Conservation (phyloP, 2,329 filamentous ascomycete species). For the Arachnomyces sp. region DNA sequence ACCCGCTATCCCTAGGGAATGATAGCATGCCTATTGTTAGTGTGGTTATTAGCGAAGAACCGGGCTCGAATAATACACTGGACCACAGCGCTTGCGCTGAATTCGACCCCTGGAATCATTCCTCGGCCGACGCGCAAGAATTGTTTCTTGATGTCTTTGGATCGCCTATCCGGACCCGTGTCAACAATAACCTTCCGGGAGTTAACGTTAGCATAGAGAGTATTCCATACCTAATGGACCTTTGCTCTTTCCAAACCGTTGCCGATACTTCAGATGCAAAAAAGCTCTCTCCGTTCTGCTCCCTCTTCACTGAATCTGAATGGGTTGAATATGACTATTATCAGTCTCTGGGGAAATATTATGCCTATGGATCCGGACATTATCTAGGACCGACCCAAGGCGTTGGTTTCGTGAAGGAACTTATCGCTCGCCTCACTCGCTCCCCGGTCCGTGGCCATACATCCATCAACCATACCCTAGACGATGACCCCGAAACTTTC, state of each 20-base stretch:
- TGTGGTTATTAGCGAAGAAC: constrained; percentile 60
- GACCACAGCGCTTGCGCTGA: constrained; percentile 63
- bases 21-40: constrained; percentile 50
- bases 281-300: constrained; percentile 63
- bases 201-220: constrained; percentile 57
- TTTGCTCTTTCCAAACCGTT: constrained; percentile 82
- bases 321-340: constrained; percentile 78
- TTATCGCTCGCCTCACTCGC: constrained; percentile 70
- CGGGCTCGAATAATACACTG: constrained; percentile 70
- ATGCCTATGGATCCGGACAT: constrained; percentile 70
- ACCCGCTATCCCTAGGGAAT: constrained; percentile 32
- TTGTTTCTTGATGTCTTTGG: constrained; percentile 59
- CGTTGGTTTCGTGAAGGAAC: constrained; percentile 80
- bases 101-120: constrained; percentile 56
- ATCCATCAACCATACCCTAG: constrained; percentile 69
- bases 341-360: constrained; percentile 74
- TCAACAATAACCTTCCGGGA: constrained; percentile 63
- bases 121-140: constrained; percentile 31
- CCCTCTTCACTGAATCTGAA: constrained; percentile 63
- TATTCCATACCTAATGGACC: constrained; percentile 71
- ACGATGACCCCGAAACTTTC: constrained; percentile 60
- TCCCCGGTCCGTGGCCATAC: constrained; percentile 64
- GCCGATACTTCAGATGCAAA: constrained; percentile 45
- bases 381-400: constrained; percentile 76
- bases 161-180: constrained; percentile 54